These are phyloP conservation scores for Umbelopsis sp. DNA, from an alignment of 371 early-diverging fungal species.

Conservation along the genomic window DNA sequence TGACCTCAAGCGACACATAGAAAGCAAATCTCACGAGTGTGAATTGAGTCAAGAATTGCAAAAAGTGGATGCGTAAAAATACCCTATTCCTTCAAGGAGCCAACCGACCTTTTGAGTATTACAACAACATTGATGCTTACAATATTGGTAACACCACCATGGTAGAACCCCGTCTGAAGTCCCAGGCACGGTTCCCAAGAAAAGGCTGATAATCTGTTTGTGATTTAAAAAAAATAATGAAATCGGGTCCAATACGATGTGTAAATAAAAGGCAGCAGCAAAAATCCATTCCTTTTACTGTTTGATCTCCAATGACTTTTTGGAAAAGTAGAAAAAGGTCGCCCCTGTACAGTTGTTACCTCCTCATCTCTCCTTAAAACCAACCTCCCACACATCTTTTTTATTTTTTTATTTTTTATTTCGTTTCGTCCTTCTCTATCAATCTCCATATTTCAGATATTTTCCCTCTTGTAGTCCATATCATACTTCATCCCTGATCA, in stretches of 20 bases:
- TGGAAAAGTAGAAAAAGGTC: neutral
- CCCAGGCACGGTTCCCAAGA: constrained; percentile 3
- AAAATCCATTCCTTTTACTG: neutral
- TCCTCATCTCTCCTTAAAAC: constrained; percentile 17
- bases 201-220: neutral
- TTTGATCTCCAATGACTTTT: neutral
- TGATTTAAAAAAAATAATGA: neutral
- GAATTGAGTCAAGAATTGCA: constrained; percentile 21
- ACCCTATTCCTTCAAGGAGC: neutral
- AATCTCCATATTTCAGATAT: neutral
- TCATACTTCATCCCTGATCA: neutral
- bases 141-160: neutral
- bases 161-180: neutral
- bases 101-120: too few relatives aligned
- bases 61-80: neutral
- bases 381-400: constrained; percentile 11
- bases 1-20: constrained; percentile 37
- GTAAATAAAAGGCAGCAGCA: neutral
- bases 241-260: too few relatives aligned
- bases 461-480: neutral
- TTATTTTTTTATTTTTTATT: neutral
- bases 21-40: constrained; percentile 29
- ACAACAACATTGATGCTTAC: neutral
- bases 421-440: neutral
- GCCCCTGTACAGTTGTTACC: constrained; percentile 5